These are phyloP conservation scores for Diaporthe helianthi DNA, from an alignment of 2,329 filamentous ascomycete genomes.

Conservation along the genomic window DNA sequence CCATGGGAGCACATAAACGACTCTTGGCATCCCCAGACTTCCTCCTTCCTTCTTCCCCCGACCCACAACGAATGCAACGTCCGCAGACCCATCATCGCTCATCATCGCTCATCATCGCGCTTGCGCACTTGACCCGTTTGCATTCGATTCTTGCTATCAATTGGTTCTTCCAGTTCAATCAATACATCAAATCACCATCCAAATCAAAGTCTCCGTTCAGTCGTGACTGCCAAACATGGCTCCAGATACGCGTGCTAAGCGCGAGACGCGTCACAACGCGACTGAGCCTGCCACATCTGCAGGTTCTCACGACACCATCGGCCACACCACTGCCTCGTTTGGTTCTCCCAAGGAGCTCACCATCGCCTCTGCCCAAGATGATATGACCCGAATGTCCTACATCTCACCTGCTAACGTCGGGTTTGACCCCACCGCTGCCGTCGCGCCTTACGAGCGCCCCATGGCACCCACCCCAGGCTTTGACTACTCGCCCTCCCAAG, in stretches of 20 bases:
- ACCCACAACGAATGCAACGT: conserved; percentile 23
- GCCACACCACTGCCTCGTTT: conserved; percentile 39
- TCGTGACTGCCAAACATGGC: conserved; percentile 1
- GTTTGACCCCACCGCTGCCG: neutral
- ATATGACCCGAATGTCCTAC: conserved; percentile 21
- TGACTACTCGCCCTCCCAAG: neutral
- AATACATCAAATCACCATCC: neutral
- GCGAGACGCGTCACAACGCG: conserved; percentile 55
- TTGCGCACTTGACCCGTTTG: conserved; percentile 7
- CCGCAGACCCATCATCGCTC: conserved; percentile 14
- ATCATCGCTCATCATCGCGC: conserved; percentile 16
- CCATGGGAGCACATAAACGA: neutral
- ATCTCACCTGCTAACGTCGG: conserved; percentile 27
- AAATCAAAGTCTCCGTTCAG: neutral
- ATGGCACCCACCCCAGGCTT: conserved; percentile 19
- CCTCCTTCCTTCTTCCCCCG: neutral
- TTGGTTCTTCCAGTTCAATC: conserved; percentile 16
- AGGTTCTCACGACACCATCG: conserved; percentile 63
- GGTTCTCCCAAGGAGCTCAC: conserved; percentile 19
- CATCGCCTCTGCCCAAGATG: neutral
- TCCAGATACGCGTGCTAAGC: conserved; percentile 37
- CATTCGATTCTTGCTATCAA: conserved; percentile 18
- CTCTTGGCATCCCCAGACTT: neutral
- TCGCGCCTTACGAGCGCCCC: conserved; percentile 11
- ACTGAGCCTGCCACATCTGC: conserved; percentile 59